Conservation (phyloP, 441 rosid species). For the Isatis lusitanica region DNA sequence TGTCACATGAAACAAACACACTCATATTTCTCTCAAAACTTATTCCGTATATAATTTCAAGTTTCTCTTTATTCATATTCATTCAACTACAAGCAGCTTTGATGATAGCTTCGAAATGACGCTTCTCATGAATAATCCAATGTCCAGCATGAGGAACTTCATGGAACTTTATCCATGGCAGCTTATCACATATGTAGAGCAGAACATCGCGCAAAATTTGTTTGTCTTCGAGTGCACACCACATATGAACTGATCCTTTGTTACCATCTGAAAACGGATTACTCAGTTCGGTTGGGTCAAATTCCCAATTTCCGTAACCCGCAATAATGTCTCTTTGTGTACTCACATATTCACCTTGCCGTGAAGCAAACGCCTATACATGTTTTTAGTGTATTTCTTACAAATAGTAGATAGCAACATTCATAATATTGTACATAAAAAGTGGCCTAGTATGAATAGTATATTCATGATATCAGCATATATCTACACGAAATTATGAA, state of each 20-base stretch:
- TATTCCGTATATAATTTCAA: too few species aligned
- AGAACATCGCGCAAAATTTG: constrained; percentile 44
- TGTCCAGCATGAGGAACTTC: constrained; percentile 53
- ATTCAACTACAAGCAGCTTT: constrained; percentile 44
- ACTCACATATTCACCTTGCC: constrained; percentile 57
- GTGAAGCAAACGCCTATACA: constrained; percentile 11
- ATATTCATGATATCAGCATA: too few species aligned
- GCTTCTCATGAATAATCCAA: constrained; percentile 17
- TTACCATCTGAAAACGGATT: constrained; percentile 52
- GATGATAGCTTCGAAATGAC: constrained; percentile 19
- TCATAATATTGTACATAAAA: too few species aligned
- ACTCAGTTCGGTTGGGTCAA: constrained; percentile 52
- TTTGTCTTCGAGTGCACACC: constrained; percentile 60
- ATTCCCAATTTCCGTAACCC: constrained; percentile 52
- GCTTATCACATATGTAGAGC: constrained; percentile 46
- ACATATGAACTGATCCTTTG: constrained; percentile 54
- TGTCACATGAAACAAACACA: too few species aligned
- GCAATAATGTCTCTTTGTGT: constrained; percentile 47
- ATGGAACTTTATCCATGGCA: constrained; percentile 58
- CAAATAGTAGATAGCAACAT: too few species aligned
- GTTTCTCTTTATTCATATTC: background rate
- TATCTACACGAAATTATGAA: too few species aligned
- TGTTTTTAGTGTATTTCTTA: too few species aligned
- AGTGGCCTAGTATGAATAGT: too few species aligned
- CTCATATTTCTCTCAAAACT: too few species aligned